Evolutionary conservation across 2,329 filamentous ascomycete genomes (phyloP), one percentile per base, ranked within the genome.

Genomic region (Hymenoscyphus occultus): DNA sequence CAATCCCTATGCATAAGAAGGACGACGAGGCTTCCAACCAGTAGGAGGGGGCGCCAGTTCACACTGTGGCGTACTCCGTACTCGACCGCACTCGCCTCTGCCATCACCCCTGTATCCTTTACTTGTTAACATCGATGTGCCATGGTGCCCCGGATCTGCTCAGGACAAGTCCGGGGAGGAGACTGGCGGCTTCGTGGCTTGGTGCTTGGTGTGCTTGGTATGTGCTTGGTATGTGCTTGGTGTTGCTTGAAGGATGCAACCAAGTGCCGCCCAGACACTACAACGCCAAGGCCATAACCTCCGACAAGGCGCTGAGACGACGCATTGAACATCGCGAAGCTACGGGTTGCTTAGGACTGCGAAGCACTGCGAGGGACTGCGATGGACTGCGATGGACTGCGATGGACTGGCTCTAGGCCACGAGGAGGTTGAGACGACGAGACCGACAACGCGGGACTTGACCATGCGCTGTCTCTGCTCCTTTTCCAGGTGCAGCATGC

Each of bases 281-380:
- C 28, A 28, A 28, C 28, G 28, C 19, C 19, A 54, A 19, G 22
- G 28, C 48, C 48, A 12, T 13, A 28, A 31, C 22, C 48, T 54
- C 48, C 10, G 56, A 57, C 58, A 60, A 60, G 42, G 39, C 58
- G 39, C 58, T 60, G 58, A 60, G 58, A 60, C 58, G 39, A 14
- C 58, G 58, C 39, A 42, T 31, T 60, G 39, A 60, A 40, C 13
- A 32, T 45, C 16, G n/a, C 19, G 39, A 60, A 45, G 58, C 31
- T 48, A 45, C 16, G 22, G 19, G 28, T n/a, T 19, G 31, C 28
- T 2, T 28, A 28, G 28, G 28, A 28, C 28, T 28, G 28, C 28
- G 28, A 28, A 28, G 28, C 1, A 28, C 28, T 28, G 28, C 28
- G 28, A 28, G 3, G 28, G 3, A 28, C 28, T 28, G 28, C 28